A percentile compares a stretch with the other conserved stretches of the same genome.
These are phyloP conservation scores for Pseudogymnoascus destructans DNA, from an alignment of 2,329 filamentous ascomycete species.

Conservation along the genomic window DNA sequence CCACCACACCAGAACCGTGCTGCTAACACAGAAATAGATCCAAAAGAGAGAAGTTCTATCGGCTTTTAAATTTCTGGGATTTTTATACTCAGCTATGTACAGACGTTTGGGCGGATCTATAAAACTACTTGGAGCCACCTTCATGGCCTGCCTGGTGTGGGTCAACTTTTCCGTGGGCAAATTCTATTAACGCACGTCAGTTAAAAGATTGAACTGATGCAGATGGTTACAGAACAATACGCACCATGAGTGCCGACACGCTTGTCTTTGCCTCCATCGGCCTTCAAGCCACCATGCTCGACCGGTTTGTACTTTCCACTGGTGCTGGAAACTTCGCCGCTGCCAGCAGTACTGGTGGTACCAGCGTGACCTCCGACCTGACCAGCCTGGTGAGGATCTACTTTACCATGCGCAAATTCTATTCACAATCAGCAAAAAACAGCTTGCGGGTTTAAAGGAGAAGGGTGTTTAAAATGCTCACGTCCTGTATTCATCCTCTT, in stretches of 20 bases:
- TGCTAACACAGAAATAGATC: background rate
- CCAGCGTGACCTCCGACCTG: constrained; percentile 25
- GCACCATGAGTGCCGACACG: constrained; percentile 25
- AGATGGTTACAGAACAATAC: background rate
- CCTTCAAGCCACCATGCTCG: constrained; percentile 28
- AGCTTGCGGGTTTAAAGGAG: background rate
- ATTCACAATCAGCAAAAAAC: background rate
- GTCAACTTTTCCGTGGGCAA: constrained; percentile 31
- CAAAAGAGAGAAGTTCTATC: background rate
- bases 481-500: constrained; percentile 28
- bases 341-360: constrained; percentile 11
- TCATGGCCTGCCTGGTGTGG: constrained; percentile 30
- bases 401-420: constrained; percentile 27
- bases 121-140: constrained; percentile 21
- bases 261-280: constrained; percentile 28
- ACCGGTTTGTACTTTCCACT: constrained; percentile 4
- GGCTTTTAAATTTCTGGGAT: background rate
- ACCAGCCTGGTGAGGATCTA: constrained; percentile 28
- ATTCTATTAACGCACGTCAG: constrained; percentile 19
- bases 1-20: background rate
- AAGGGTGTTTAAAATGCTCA: background rate
- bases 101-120: background rate
- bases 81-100: background rate
- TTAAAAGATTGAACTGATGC: background rate
- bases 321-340: background rate